Evolutionary conservation across 2,329 filamentous ascomycete species (phyloP).

Genomic region (Aspergillus aculeatinus): DNA sequence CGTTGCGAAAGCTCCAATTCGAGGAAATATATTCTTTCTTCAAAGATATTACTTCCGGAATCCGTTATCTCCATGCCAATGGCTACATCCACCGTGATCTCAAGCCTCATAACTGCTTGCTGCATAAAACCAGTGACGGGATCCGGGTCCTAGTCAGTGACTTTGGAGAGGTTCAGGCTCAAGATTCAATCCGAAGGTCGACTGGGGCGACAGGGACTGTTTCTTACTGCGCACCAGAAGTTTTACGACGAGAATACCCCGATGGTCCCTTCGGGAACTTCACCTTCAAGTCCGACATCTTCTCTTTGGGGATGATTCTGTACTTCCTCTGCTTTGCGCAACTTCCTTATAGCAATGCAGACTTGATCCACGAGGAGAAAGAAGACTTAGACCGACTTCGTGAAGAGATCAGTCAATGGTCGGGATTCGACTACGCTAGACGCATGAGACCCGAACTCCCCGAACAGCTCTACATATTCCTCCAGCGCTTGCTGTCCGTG

Average conservation of each 20-base stretch:
- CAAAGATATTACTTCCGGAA: conserved; percentile 86
- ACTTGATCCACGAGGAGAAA: conserved; percentile 82
- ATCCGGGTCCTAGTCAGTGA: conserved; percentile 88
- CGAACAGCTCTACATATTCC: conserved; percentile 76
- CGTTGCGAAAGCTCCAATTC: conserved; percentile 63
- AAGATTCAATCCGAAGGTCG: conserved; percentile 77
- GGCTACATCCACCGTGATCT: conserved; percentile 96
- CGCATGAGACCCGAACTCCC: conserved; percentile 78
- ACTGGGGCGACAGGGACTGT: conserved; percentile 95
- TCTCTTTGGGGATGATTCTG: conserved; percentile 95
- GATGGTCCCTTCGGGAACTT: conserved; percentile 84
- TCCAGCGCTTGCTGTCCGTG: conserved; percentile 77
- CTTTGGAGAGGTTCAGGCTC: conserved; percentile 92
- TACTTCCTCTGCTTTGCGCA: conserved; percentile 96
- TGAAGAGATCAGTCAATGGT: conserved; percentile 82
- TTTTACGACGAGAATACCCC: conserved; percentile 64
- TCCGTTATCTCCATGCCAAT: conserved; percentile 84
- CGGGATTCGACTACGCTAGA: conserved; percentile 77
- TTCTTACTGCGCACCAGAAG: conserved; percentile 95
- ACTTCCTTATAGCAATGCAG: conserved; percentile 80
- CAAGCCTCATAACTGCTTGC: conserved; percentile 91
- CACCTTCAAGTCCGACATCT: conserved; percentile 96
- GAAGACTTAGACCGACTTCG: conserved; percentile 85
- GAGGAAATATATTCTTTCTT: conserved; percentile 98
- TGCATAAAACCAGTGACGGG: conserved; percentile 72